Evolutionary conservation across 2,329 filamentous ascomycete species (phyloP), one percentile per base, ranked within the genome.

Genomic region (Fusarium penzigii): DNA sequence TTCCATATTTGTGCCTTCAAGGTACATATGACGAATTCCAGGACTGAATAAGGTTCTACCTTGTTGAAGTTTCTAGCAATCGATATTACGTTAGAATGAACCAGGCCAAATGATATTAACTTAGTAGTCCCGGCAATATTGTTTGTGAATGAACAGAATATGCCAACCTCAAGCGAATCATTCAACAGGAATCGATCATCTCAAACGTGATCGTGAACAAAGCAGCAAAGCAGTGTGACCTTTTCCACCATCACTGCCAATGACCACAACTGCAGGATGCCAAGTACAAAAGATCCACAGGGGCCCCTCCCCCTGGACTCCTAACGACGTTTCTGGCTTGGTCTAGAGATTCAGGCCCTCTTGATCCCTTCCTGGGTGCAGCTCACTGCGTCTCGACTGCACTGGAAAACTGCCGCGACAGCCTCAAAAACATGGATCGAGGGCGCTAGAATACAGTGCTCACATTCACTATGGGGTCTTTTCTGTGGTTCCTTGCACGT

Each of bases 321-420:
- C 54, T 59, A 55, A 52, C 36, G 46, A 55, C 57, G 51, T 41
- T 60, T 58, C 39, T 50, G 57, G 57, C 45, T 57, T 60, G 53
- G 57, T 44, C 32, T 14, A 36, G 29, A 32, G 9, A 36, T 36
- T 14, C 32, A 36, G 32, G 13, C 13, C 32, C 5, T 14, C 32
- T 6, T 14, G 32, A 36, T 36, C 32, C 10, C 32, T 14, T 36
- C 32, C 32, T 36, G 7, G 20, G 20, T 25, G 9, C 32, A 6
- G 4, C 9, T 36, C 32, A 14, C 32, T 14, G 32, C 5, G 32
- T 36, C 32, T 14, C 13, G 5, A 36, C 32, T 6, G 10, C 32
- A 12, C 9, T 32, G 29, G 7, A 32, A 32, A 32, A 14, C 32
- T 36, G 32, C 32, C 32, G 32, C 32, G 32, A 11, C 32, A 36